Conservation (phyloP, 2,329 filamentous ascomycete species). For the Microsporum audouinii region DNA sequence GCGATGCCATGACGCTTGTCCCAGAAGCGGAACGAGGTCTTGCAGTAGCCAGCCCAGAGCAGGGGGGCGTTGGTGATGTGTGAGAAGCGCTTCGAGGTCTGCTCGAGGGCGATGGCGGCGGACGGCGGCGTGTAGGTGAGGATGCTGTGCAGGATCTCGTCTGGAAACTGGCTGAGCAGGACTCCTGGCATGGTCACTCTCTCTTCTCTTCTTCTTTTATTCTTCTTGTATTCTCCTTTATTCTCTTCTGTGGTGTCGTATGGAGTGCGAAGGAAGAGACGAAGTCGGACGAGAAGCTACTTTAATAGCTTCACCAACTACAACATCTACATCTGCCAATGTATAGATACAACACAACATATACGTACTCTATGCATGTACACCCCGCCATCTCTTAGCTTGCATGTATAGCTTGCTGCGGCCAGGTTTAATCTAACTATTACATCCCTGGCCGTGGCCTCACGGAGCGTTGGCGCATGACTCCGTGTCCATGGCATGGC, state of each 20-base stretch:
- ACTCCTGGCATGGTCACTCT: not conserved
- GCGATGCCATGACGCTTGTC: constrained; percentile 50
- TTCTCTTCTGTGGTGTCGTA: not conserved
- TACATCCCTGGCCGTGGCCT: not conserved
- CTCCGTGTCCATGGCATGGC: not conserved
- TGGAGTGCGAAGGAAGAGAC: not conserved
- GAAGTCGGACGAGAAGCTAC: not conserved
- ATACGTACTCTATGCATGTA: not conserved
- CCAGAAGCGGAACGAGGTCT: constrained; percentile 62
- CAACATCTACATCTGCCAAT: not conserved
- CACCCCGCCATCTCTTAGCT: not conserved
- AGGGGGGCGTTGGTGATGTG: constrained; percentile 58
- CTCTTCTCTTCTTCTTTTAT: not conserved
- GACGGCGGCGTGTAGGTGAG: constrained; percentile 49
- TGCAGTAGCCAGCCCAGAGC: constrained; percentile 71
- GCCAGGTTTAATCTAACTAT: not conserved
- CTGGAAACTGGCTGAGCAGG: constrained; percentile 38
- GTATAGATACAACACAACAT: too few species aligned
- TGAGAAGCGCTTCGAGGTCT: constrained; percentile 53
- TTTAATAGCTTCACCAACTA: not conserved
- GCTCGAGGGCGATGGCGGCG: constrained; percentile 43
- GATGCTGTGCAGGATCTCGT: constrained; percentile 75
- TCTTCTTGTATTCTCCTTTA: not conserved
- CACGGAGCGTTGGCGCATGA: not conserved
- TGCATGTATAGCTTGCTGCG: not conserved